Conservation (phyloP, 2,329 filamentous ascomycete genomes). For the Penicillium sp. region DNA sequence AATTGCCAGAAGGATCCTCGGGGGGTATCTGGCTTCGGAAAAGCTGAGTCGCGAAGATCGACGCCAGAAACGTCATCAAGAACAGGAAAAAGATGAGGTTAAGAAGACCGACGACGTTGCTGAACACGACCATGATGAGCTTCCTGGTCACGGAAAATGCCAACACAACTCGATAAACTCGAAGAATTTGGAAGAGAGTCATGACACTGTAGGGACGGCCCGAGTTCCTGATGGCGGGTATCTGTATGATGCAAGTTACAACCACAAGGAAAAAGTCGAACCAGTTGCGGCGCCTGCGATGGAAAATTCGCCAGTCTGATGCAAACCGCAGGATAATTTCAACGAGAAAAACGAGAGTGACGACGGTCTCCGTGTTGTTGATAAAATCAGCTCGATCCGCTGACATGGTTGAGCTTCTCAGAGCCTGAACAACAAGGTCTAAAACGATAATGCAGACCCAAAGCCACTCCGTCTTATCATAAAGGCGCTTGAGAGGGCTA, state of each 20-base stretch:
- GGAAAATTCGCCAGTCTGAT: slow-evolving; percentile 78
- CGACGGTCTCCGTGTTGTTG: slow-evolving; percentile 66
- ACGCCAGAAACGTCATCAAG: slow-evolving; percentile 86
- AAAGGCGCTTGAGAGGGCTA: slow-evolving; percentile 64
- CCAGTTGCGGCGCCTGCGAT: slow-evolving; percentile 69
- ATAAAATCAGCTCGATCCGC: slow-evolving; percentile 63
- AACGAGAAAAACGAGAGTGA: slow-evolving; percentile 73
- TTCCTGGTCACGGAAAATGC: slow-evolving; percentile 83
- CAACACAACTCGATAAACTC: slow-evolving; percentile 87
- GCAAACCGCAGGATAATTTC: slow-evolving; percentile 80
- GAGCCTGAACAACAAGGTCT: slow-evolving; percentile 74
- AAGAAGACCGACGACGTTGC: slow-evolving; percentile 85
- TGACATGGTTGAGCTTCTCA: slow-evolving; percentile 75
- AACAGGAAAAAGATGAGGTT: slow-evolving; percentile 97
- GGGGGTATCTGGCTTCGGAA: slow-evolving; percentile 81
- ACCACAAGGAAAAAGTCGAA: slow-evolving; percentile 78
- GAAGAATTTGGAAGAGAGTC: slow-evolving; percentile 86
- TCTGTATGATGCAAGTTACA: slow-evolving; percentile 77
- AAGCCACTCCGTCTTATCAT: slow-evolving; percentile 69
- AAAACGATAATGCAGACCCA: slow-evolving; percentile 81
- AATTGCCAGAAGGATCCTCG: slow-evolving; percentile 59
- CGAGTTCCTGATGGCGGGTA: slow-evolving; percentile 73
- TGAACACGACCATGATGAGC: slow-evolving; percentile 80
- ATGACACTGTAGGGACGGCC: slow-evolving; percentile 79
- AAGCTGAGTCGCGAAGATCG: slow-evolving; percentile 89